A percentile compares a stretch with the other conserved stretches of the same genome.
Evolutionary conservation across 768 basidiomycete genomes (phyloP).

Genomic region (Nevesoporus exiguus): DNA sequence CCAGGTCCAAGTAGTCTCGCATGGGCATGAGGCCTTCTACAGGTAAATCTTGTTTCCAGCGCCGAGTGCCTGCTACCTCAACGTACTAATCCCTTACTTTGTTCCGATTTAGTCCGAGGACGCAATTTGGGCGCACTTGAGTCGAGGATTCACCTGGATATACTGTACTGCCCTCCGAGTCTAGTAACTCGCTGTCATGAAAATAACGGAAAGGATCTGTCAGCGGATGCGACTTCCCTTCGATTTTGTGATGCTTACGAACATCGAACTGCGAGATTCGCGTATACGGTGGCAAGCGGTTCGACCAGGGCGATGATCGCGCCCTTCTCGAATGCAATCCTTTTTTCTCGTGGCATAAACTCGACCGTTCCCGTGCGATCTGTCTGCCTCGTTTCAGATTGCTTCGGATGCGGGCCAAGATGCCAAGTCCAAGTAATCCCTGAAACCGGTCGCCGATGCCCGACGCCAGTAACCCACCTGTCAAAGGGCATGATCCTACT

Average conservation of each 20-base stretch:
- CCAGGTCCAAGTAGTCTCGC: no score
- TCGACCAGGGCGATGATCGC: neutral
- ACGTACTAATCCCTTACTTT: no score
- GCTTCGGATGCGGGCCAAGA: neutral
- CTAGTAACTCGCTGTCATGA: neutral
- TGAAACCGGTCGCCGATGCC: neutral
- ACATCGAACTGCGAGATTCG: neutral
- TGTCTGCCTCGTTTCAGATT: conserved; percentile 1
- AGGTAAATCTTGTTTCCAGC: neutral
- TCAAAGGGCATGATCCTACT: neutral
- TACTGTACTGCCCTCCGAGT: no score
- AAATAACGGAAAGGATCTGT: no score
- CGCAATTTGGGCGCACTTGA: conserved; percentile 8
- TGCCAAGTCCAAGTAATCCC: neutral
- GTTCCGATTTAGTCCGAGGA: no score
- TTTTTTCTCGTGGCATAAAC: neutral
- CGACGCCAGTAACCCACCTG: neutral
- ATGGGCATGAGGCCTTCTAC: no score
- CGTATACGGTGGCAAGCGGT: neutral
- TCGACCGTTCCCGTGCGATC: neutral
- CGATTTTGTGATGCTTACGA: no score
- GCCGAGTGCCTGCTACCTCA: no score
- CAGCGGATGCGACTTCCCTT: no score
- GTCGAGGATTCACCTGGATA: neutral
- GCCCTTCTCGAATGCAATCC: neutral